Evolutionary conservation across 148 eudicot species (phyloP), one percentile per base, ranked within the genome.

Genomic region (Rhododendron vialii): DNA sequence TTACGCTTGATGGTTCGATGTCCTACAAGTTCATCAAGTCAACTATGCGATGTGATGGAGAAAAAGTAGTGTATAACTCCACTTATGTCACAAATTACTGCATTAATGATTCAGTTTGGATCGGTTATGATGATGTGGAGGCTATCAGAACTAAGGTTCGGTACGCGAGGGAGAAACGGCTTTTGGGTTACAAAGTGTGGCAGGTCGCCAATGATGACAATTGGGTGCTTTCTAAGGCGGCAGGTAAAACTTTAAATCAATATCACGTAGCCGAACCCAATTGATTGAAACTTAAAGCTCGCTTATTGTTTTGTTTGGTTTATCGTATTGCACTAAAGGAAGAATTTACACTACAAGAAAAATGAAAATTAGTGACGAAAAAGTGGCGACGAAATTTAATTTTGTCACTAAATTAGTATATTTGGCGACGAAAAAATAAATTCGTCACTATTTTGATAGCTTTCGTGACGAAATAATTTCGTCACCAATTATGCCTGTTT

Each of bases 121-220:
- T 92, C 15, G 90, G 88, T 24, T 92, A 80, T 85, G 92, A 92
- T 51, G 94, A 90, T 2, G 36, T 35, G 36, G 92, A 91, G 78
- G 90, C 92, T 26, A 84, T 92, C 18, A 86, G 48, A 82, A 84
- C 84, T 71, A 92, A 92, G 89, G 91, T 91, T 86, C 55, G 90
- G 4, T 92, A 91, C 84, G 93, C 89, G 18, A 87, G 59, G 86
- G 87, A 89, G 26, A 90, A 89, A 55, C 89, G 92, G 53, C 90
- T 92, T 59, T 85, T 85, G 38, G 94, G 94, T n/a, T 90, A 88
- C 73, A 83, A 9, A 26, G 92, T 82, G 12, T 91, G 86, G 82
- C 92, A 90, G 36, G 85, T 92, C 24, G 53, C 81, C 9, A 63
- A 88, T 69, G 94, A 92, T 73, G 59, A 86, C 78, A 85, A 91